Evolutionary conservation across 2,329 filamentous ascomycete genomes (phyloP).

Genomic region (Zasmidium cellare): DNA sequence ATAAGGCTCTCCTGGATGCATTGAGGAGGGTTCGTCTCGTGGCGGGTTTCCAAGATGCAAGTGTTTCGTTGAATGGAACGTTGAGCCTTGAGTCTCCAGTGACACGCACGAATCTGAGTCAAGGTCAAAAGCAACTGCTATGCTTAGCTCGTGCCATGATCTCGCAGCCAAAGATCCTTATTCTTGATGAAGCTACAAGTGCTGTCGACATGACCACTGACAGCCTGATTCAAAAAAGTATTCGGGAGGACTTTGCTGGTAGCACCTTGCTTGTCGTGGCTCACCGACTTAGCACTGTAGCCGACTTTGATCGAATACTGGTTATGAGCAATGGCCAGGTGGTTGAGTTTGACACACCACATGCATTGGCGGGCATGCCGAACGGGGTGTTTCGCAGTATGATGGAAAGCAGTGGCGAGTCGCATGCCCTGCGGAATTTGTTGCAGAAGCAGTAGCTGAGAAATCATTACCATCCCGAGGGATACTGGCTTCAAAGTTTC

Average conservation of each 20-base stretch:
- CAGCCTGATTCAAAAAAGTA: slow-evolving; percentile 88
- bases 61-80: slow-evolving; percentile 83
- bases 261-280: slow-evolving; percentile 91
- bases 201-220: slow-evolving; percentile 96
- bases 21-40: slow-evolving; percentile 76
- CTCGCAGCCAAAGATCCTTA: slow-evolving; percentile 82
- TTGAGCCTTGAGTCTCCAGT: slow-evolving; percentile 54
- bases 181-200: slow-evolving; percentile 94
- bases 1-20: slow-evolving; percentile 75
- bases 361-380: slow-evolving; percentile 56
- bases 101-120: slow-evolving; percentile 75
- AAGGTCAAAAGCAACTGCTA: slow-evolving; percentile 94
- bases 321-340: slow-evolving; percentile 92
- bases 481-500: too few relatives aligned
- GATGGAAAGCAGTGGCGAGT: slow-evolving; percentile 75
- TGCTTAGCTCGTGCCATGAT: slow-evolving; percentile 89
- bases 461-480: too few relatives aligned
- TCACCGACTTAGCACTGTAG: slow-evolving; percentile 86
- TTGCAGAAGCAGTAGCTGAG: too few relatives aligned
- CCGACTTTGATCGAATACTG: slow-evolving; percentile 89
- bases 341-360: slow-evolving; percentile 78
- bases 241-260: slow-evolving; percentile 78
- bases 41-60: slow-evolving; percentile 61
- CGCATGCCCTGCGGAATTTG: too few relatives aligned
- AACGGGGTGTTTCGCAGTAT: slow-evolving; percentile 79